Base-by-base conservation (phyloP, 768 basidiomycete genomes). In the Sporobolomyces phaffii region DNA sequence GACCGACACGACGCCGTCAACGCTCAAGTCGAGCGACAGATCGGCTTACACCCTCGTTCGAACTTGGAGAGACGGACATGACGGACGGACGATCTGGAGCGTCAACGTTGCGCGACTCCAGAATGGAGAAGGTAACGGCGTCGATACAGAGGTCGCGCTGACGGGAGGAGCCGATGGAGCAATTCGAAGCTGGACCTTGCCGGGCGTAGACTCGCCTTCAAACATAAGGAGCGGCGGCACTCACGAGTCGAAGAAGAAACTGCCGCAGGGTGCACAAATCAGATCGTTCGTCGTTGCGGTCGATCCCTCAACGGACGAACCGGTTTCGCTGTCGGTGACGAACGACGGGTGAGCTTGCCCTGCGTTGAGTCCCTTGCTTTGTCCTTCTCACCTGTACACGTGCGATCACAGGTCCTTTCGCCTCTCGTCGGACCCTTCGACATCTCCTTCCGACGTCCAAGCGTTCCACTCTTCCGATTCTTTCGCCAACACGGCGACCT, bases 151-250 rank as follows among this genome's bases (percentile, higher is more conserved):
- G 7, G 11, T n/a, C 20, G 45, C 15, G 11, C 20, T 67, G 8
- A 67, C 65, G 2, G 65, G 65, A 47, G 65, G 65, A 0, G 60
- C 65, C 17, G 65, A 67, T 24, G 65, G 65, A 13, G 60, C 47
- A 20, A 48, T 67, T 2, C 36, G 65, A 49, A 20, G 33, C 38
- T 60, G 60, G 43, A 13, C 3, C 34, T 60, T 28, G 43, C 64
- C 43, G 17, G 28, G 50, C 2, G 2, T 34, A 22, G 15, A 51
- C 33, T 33, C 7, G 29, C 5, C 29, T 34, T 22, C 29, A 24
- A n/a, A 20, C 11, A 3, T 28, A n/a, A n/a, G n/a, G n/a, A n/a
- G n/a, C n/a, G 29, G 33, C n/a, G 17, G 29, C 8, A 2, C 14
- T 8, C 2, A 36, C 26, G 17, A 10, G 14, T 31, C 10, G 48